Evolutionary conservation across 768 basidiomycete genomes (phyloP).

Genomic region (Tylopilus intermedius): DNA sequence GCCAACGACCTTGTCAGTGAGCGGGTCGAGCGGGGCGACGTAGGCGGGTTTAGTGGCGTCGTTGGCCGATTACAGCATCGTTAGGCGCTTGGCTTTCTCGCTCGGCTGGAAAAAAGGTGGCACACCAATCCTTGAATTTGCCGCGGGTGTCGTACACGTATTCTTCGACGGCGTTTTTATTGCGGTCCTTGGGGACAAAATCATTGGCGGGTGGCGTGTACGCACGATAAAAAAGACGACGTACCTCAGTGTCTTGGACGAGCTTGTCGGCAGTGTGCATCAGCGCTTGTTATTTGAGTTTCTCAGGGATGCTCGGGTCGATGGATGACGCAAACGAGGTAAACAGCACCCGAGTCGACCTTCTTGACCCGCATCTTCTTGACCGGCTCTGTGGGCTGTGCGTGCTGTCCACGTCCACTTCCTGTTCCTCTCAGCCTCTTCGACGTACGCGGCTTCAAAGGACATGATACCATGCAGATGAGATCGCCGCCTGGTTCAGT

Average conservation of each 20-base stretch:
- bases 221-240: slow-evolving; percentile 17
- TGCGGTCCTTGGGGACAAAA: slow-evolving; percentile 64
- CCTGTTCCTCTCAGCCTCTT: slow-evolving; percentile 71
- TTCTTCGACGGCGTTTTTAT: slow-evolving; percentile 92
- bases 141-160: slow-evolving; percentile 94
- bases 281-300: slow-evolving; percentile 73
- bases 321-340: slow-evolving; percentile 60
- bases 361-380: slow-evolving; percentile 90
- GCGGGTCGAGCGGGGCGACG: too few relatives aligned
- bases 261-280: slow-evolving; percentile 93
- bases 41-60: slow-evolving; percentile 46
- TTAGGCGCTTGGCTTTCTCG: slow-evolving; percentile 77
- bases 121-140: slow-evolving; percentile 88
- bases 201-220: slow-evolving; percentile 1
- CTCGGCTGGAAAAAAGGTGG: slow-evolving; percentile 61
- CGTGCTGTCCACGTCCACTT: slow-evolving; percentile 60
- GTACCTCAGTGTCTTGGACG: slow-evolving; percentile 93
- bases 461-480: slow-evolving; percentile 78
- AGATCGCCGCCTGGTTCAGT: slow-evolving; percentile 67
- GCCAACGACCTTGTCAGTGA: slow-evolving; percentile 42
- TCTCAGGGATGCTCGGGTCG: slow-evolving; percentile 59
- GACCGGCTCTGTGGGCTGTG: slow-evolving; percentile 35
- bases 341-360: slow-evolving; percentile 63
- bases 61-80: slow-evolving; percentile 71
- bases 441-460: slow-evolving; percentile 82